phyloP scores from a whole-genome alignment of 2,329 filamentous ascomycete genomes.

The Neofusicoccum sp. region DNA sequence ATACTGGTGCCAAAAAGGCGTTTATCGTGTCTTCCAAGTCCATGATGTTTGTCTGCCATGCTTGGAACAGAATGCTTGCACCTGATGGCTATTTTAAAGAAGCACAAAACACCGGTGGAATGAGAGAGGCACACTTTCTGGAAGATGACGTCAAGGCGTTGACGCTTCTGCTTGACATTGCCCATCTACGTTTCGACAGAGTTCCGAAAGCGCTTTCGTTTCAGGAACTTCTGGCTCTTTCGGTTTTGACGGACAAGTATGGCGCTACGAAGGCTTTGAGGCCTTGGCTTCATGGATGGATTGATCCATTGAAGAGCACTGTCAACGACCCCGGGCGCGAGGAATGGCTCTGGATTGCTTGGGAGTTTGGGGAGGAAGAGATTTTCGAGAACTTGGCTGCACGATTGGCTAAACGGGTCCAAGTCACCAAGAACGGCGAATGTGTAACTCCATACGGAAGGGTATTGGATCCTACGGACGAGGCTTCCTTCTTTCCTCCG shows the following conservation, averaged over 20 bases:
- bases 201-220: neutral
- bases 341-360: neutral
- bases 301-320: neutral
- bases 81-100: constrained; percentile 14
- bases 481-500: too few species aligned
- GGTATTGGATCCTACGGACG: neutral
- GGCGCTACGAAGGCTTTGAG: neutral
- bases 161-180: neutral
- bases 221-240: neutral
- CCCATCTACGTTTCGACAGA: neutral
- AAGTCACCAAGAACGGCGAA: neutral
- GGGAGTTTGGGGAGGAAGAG: neutral
- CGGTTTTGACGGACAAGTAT: neutral
- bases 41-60: constrained; percentile 26
- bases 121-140: neutral
- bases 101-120: neutral
- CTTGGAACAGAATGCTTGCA: constrained; percentile 29
- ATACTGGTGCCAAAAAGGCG: neutral
- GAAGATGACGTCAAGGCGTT: constrained; percentile 13
- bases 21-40: constrained; percentile 23
- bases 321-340: neutral
- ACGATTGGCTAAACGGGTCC: too few species aligned
- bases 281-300: neutral
- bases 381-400: neutral
- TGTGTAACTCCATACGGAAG: neutral